These are phyloP conservation scores for Xerocomus spinulosus DNA, from an alignment of 768 basidiomycete species.

Conservation along the genomic window DNA sequence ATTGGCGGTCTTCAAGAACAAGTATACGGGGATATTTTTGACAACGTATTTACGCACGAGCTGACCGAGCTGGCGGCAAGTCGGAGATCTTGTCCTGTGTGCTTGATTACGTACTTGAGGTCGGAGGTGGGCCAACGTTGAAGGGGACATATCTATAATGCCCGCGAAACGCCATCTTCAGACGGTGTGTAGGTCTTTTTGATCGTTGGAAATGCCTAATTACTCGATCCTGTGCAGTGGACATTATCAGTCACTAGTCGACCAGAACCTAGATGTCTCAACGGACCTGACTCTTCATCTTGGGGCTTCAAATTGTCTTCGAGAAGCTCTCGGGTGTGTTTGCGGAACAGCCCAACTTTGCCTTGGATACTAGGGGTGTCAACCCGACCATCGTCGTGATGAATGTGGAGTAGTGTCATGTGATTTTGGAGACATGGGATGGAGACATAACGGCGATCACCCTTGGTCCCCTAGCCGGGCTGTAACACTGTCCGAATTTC, in stretches of 20 bases:
- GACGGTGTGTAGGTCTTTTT: neutral
- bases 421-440: conserved; percentile 1
- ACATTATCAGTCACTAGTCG: too few species aligned
- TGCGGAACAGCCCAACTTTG: neutral
- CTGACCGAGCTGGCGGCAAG: neutral
- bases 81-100: neutral
- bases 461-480: neutral
- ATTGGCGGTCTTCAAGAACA: neutral
- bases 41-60: neutral
- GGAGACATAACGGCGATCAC: neutral
- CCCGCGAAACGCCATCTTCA: neutral
- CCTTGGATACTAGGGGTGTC: neutral
- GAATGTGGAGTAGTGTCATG: neutral
- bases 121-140: neutral
- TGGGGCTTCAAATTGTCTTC: neutral
- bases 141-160: neutral
- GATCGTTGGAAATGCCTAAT: neutral
- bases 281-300: too few species aligned
- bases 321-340: too few species aligned
- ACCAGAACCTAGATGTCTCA: too few species aligned
- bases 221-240: too few species aligned
- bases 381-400: neutral
- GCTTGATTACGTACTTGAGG: neutral
- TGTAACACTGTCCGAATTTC: conserved; percentile 1
- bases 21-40: too few species aligned